Base-by-base conservation (phyloP, 305 asterid genomes). In the Withania somnifera region DNA sequence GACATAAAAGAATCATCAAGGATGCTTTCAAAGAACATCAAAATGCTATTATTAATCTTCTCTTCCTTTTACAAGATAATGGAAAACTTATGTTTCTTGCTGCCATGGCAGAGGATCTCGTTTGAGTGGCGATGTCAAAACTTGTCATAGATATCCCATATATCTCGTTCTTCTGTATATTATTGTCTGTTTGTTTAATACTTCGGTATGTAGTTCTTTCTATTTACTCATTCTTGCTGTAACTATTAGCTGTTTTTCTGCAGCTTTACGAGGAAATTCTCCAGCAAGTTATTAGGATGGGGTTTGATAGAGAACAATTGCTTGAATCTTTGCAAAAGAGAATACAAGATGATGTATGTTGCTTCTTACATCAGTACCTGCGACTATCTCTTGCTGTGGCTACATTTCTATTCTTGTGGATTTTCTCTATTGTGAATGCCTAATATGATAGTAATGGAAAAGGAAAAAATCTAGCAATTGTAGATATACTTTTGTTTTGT, bases 241-340 rank as follows among this genome's bases (percentile, higher is more conserved):
- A 47, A 58, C 53, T 69, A 9, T 79, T 56, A 60, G 80, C 66
- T 81, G 36, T 50, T 28, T 20, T 71, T 20, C 54, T 91, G 92
- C 90, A 95, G 98, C 91, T 92, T 82, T 98, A 95, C 32, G 98
- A 92, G 84, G 98, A 94, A 53, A 88, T 92, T 76, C 83, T 95
- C 82, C 93, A 89, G 87, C 88, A 92, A 89, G 99, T 94, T 79
- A 82, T 87, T 78, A 87, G 86, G 88, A 91, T 91, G 98, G 93
- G 97, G 79, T 84, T 91, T 86, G 94, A 87, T 84, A 88, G 90
- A 86, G 87, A 63, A 84, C 94, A 88, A 82, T 90, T 95, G 81
- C 89, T 92, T 73, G 93, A 92, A 68, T 91, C 99, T 75, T 89
- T 95, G 32, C 94, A 90, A 82, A 94, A 85, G 36, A 93, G 97